Conservation (phyloP, 306 rosid species). For the Lupinus albus region DNA sequence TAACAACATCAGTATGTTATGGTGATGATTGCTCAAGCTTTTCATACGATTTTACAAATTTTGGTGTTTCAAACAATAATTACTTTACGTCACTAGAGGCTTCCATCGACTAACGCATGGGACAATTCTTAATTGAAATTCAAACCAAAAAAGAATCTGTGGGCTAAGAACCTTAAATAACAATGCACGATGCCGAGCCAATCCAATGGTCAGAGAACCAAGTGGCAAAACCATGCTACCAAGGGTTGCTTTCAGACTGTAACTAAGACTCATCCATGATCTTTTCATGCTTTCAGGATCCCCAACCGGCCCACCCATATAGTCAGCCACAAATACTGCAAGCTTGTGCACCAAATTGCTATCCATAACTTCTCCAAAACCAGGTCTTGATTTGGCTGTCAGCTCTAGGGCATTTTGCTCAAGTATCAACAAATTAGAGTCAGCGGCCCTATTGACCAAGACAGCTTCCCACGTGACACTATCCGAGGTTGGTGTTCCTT, state of each 20-base stretch:
- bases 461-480: constrained; percentile 90
- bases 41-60: constrained; percentile 9
- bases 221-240: constrained; percentile 95
- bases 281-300: constrained; percentile 75
- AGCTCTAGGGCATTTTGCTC: constrained; percentile 75
- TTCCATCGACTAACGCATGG: constrained; percentile 21
- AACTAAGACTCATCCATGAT: constrained; percentile 79
- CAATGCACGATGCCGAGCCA: constrained; percentile 98
- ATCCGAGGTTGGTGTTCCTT: constrained; percentile 75
- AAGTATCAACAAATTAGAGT: constrained; percentile 81
- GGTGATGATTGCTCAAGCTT: constrained; percentile 28
- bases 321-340: constrained; percentile 83
- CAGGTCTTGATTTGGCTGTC: constrained; percentile 58
- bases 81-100: constrained; percentile 10
- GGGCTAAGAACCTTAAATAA: constrained; percentile 75
- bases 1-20: constrained; percentile 20
- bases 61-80: constrained; percentile 22
- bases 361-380: constrained; percentile 55
- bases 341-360: constrained; percentile 67
- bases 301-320: constrained; percentile 93
- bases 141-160: constrained; percentile 16
- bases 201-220: constrained; percentile 87
- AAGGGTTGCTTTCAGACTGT: constrained; percentile 75
- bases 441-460: constrained; percentile 83
- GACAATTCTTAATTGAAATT: constrained; percentile 26